Base-by-base conservation (phyloP, 2,329 filamentous ascomycete species). In the Aureobasidium lini region DNA sequence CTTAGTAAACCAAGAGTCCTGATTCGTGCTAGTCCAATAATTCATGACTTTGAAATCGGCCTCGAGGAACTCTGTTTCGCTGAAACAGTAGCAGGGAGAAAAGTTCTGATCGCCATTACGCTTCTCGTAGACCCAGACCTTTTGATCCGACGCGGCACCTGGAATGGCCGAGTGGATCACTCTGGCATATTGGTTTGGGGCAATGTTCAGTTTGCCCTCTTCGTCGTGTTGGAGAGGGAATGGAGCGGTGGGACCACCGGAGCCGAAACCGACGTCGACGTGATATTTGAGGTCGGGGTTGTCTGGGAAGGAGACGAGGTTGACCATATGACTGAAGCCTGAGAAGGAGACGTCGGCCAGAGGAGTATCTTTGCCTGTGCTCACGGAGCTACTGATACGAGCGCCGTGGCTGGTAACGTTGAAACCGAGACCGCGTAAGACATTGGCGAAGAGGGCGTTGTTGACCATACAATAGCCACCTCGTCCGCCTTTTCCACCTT, bases 401-500 rank as follows among this genome's bases (percentile, higher is more conserved):
- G 70, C 75, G 7, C 72, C 76, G 13, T 69, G 73, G 37, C 72
- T 71, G 47, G 72, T 73, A 15, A 77, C 61, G 23, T 68, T 68
- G 63, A 77, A 84, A 0, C 81, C 81, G 37, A 85, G 65, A 0
- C 75, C 79, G 43, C 75, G 72, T 47, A 85, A 66, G 11, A 84
- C 70, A 3, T 74, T 76, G 6, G 74, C 76, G 61, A 85, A 79
- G 34, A 85, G 69, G 3, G 71, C 69, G 47, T 83, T 83, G 63
- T 79, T 82, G 68, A 85, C 82, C 80, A 85, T 83, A 66, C 82
- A 85, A 62, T 84, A 84, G 1, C 83, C 83, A 29, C 83, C 82
- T 34, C 80, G 69, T 5, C 75, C 74, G 48, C 77, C 62, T 42
- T 23, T 44, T 28, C 60, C 44, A 6, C 40, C 10, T 29, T 4